A percentile compares a stretch with the other conserved stretches of the same genome.
Evolutionary conservation across 2,329 filamentous ascomycete genomes (phyloP).

Genomic region (Chaetomiaceae sp.): DNA sequence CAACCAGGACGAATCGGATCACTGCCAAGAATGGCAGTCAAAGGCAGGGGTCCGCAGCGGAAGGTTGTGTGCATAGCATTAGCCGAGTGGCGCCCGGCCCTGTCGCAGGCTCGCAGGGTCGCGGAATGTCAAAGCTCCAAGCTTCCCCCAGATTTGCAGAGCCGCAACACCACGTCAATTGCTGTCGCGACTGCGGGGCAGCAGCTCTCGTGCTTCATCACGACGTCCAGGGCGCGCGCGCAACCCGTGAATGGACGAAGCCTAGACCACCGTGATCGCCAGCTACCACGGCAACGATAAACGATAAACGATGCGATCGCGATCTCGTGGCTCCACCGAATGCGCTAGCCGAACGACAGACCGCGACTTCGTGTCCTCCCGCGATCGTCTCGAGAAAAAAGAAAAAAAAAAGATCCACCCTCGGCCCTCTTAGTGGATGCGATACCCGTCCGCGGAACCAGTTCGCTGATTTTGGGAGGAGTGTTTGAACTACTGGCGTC

Average conservation of each 20-base stretch:
- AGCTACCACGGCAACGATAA: constrained; percentile 8
- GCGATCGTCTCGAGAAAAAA: constrained; percentile 1
- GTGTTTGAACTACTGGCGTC: background rate
- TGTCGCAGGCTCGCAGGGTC: background rate
- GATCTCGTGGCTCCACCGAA: constrained; percentile 9
- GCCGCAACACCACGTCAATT: constrained; percentile 18
- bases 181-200: constrained; percentile 5
- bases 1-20: background rate
- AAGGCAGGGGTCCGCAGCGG: background rate
- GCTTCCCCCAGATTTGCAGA: constrained; percentile 17
- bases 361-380: constrained; percentile 4
- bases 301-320: constrained; percentile 15
- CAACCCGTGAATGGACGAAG: background rate
- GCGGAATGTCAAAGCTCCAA: constrained; percentile 11
- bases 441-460: background rate
- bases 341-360: constrained; percentile 5
- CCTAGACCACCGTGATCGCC: background rate
- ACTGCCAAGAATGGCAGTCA: background rate
- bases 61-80: background rate
- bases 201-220: background rate
- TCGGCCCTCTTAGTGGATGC: background rate
- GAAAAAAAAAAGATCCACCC: background rate
- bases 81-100: constrained; percentile 7
- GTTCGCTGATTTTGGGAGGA: constrained; percentile 1
- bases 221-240: background rate